Conservation (phyloP, 2,329 filamentous ascomycete genomes). For the Pseudomassariella vexata region DNA sequence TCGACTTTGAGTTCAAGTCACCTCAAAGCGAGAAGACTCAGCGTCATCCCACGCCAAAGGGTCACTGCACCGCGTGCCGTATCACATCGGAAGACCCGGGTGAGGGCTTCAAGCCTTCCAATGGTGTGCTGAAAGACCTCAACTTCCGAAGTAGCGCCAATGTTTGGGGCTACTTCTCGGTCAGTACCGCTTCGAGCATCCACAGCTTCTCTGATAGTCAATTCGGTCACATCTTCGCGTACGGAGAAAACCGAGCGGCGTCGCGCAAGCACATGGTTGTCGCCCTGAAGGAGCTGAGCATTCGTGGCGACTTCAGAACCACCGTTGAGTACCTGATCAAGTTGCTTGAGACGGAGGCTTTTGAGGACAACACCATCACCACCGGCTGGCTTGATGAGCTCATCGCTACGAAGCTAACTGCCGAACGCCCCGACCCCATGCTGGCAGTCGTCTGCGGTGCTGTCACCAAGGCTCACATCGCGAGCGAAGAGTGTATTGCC, state of each 20-base stretch:
- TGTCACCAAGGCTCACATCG: conserved; percentile 87
- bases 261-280: conserved; percentile 99
- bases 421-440: conserved; percentile 88
- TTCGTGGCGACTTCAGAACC: conserved; percentile 97
- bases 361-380: conserved; percentile 98
- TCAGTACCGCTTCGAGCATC: conserved; percentile 92
- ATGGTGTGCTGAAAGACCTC: conserved; percentile 96
- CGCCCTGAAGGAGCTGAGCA: conserved; percentile 95
- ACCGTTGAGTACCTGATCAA: conserved; percentile 99
- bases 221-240: conserved; percentile 98
- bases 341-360: conserved; percentile 93
- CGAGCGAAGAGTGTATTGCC: conserved; percentile 81
- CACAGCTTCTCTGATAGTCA: conserved; percentile 99
- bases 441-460: conserved; percentile 94
- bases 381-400: conserved; percentile 98
- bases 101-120: conserved; percentile 98
- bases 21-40: conserved; percentile 79
- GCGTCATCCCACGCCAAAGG: conserved; percentile 86
- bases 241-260: conserved; percentile 92
- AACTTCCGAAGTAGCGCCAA: conserved; percentile 99
- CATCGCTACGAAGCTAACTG: conserved; percentile 95
- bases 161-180: conserved; percentile 99
- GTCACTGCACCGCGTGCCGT: conserved; percentile 96
- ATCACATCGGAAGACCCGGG: conserved; percentile 98
- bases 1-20: conserved; percentile 94